Percentiles rank a stretch among this genome's conserved stretches.
phyloP scores from a whole-genome alignment of 306 rosid genomes.

The Urtica urens region DNA sequence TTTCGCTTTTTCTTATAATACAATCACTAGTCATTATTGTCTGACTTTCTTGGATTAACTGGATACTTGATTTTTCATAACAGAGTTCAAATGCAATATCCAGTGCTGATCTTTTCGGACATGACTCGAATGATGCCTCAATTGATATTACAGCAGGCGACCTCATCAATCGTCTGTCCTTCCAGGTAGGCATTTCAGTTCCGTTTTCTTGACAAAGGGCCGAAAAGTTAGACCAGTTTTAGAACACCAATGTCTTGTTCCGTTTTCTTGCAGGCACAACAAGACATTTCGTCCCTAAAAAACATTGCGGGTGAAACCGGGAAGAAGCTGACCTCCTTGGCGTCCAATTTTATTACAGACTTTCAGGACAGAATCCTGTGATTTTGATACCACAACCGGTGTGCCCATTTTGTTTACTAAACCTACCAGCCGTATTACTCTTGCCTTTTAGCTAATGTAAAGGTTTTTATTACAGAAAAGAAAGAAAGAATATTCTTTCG shows the following conservation, averaged over 20 bases:
- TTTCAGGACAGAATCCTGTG: slow-evolving; percentile 79
- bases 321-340: slow-evolving; percentile 76
- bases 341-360: slow-evolving; percentile 72
- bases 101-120: slow-evolving; percentile 78
- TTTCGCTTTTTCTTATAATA: no score
- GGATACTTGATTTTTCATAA: neutral
- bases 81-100: slow-evolving; percentile 79
- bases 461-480: slow-evolving; percentile 11
- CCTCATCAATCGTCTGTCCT: slow-evolving; percentile 58
- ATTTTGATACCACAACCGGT: no score
- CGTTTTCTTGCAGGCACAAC: slow-evolving; percentile 77
- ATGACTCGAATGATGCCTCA: slow-evolving; percentile 31
- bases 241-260: neutral
- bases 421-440: slow-evolving; percentile 15
- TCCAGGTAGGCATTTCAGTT: slow-evolving; percentile 34
- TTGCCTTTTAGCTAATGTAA: slow-evolving; percentile 28
- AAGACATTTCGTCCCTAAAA: slow-evolving; percentile 73
- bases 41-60: no score
- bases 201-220: neutral
- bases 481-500: no score
- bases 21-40: no score
- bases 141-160: slow-evolving; percentile 54
- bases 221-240: neutral
- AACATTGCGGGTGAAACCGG: slow-evolving; percentile 90
- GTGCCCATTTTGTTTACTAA: slow-evolving; percentile 16